These are phyloP conservation scores for Sphagnum fallax DNA, from an alignment of 228 moss, liverwort and hornwort species.

Conservation along the genomic window DNA sequence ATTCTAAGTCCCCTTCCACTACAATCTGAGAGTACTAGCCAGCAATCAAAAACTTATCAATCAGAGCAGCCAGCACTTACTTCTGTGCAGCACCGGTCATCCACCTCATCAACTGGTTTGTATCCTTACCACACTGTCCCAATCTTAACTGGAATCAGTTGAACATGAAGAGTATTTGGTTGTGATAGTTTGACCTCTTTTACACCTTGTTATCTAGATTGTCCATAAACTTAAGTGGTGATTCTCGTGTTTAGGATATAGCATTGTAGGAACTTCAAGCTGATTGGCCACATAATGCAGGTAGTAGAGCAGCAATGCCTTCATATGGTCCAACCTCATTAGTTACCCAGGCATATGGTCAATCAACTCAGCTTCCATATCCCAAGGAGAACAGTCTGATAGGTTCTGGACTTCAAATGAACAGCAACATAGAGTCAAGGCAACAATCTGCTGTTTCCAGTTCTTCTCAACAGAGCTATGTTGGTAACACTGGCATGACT, in stretches of 20 bases:
- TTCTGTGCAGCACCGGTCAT: not conserved
- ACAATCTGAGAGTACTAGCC: not conserved
- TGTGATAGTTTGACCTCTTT: not conserved
- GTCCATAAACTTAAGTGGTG: conserved; percentile 10
- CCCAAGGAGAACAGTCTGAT: conserved; percentile 20
- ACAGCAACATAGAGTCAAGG: conserved; percentile 42
- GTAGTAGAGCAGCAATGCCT: not conserved
- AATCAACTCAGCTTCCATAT: conserved; percentile 13
- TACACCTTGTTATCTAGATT: conserved; percentile 19
- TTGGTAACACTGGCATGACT: conserved; percentile 24
- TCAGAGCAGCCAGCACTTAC: not conserved
- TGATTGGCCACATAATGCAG: not conserved
- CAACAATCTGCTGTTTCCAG: conserved; percentile 11
- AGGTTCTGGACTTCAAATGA: conserved; percentile 40
- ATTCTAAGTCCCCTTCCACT: too few relatives aligned
- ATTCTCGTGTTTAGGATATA: not conserved
- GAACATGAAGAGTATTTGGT: too few relatives aligned
- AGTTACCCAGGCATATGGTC: conserved; percentile 28
- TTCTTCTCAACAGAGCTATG: conserved; percentile 14
- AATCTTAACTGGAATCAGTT: too few relatives aligned
- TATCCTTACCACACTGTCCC: too few relatives aligned
- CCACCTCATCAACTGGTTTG: not conserved
- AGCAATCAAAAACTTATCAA: too few relatives aligned
- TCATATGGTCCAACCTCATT: conserved; percentile 9
- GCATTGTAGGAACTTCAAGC: not conserved